Percentiles rank a stretch among this genome's conserved stretches.
Conservation (phyloP, 306 rosid species). For the Alnus rubra region DNA sequence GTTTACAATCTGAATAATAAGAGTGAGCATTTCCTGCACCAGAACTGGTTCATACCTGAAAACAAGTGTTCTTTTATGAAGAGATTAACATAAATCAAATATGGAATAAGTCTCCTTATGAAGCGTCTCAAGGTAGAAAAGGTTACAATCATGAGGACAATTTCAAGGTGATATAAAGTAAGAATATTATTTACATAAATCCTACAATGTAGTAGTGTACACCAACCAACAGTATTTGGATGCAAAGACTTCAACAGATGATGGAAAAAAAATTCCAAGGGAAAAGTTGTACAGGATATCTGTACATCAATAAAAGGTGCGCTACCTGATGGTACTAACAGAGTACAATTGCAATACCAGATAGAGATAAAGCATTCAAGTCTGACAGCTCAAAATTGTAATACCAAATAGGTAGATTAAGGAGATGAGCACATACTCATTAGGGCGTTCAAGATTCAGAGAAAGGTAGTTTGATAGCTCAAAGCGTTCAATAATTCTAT, state of each 20-base stretch:
- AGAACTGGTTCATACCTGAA: slow-evolving; percentile 77
- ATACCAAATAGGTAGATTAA: background rate
- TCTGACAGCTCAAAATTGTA: background rate
- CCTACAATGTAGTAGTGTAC: background rate
- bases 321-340: background rate
- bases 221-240: background rate
- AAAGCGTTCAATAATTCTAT: slow-evolving; percentile 83
- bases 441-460: slow-evolving; percentile 62
- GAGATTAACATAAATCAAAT: slow-evolving; percentile 13
- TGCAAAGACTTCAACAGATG: background rate
- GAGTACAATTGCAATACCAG: background rate
- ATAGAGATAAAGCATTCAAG: too few relatives aligned
- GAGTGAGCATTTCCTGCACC: slow-evolving; percentile 91
- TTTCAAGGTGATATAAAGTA: background rate
- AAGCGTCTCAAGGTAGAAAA: background rate
- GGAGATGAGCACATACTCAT: slow-evolving; percentile 56
- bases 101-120: background rate
- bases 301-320: background rate
- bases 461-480: slow-evolving; percentile 71
- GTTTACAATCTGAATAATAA: slow-evolving; percentile 84
- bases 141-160: background rate
- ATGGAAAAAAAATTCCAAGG: background rate
- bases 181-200: background rate
- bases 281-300: background rate
- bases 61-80: background rate